Evolutionary conservation across 495 filamentous ascomycete genomes (phyloP).

Genomic region (Penicillium odoratum): DNA sequence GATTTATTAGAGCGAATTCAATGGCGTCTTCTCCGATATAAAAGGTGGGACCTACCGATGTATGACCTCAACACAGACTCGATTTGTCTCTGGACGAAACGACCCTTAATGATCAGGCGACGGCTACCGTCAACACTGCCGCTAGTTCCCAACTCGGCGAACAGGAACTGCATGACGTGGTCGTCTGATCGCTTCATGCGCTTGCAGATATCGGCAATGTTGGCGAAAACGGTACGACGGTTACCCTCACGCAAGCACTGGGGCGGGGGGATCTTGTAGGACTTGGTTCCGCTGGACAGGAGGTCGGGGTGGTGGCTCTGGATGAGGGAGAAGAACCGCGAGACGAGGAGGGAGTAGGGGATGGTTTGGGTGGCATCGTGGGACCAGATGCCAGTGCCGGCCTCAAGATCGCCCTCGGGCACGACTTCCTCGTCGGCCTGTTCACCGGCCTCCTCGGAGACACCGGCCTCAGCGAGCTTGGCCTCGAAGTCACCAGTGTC

Average conservation of each 20-base stretch:
- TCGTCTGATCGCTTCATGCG: constrained; percentile 97
- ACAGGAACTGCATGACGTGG: constrained; percentile 94
- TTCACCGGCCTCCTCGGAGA: constrained; percentile 50
- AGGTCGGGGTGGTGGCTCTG: constrained; percentile 94
- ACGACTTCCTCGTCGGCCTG: constrained; percentile 49
- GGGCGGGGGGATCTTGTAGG: constrained; percentile 98
- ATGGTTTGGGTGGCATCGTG: constrained; percentile 76
- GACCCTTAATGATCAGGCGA: constrained; percentile 96
- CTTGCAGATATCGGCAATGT: constrained; percentile 89
- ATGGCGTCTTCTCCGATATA: background rate
- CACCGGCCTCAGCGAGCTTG: constrained; percentile 73
- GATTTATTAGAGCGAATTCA: constrained; percentile 11
- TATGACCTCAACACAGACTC: constrained; percentile 93
- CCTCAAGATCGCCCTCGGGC: constrained; percentile 73
- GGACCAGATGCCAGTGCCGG: constrained; percentile 92
- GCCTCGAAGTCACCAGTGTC: constrained; percentile 78
- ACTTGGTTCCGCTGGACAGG: constrained; percentile 79
- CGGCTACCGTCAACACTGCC: constrained; percentile 90
- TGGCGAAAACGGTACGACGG: constrained; percentile 99
- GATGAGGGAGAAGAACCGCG: constrained; percentile 88
- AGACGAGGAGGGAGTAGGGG: constrained; percentile 79
- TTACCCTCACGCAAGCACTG: constrained; percentile 99
- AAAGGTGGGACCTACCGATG: constrained; percentile 64
- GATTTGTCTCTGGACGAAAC: constrained; percentile 98
- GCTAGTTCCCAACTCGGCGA: constrained; percentile 95